A percentile compares a stretch with the other conserved stretches of the same genome.
These are phyloP conservation scores for Suhomyces ambrosiae DNA, from an alignment of 1,139 yeast species.

Conservation along the genomic window DNA sequence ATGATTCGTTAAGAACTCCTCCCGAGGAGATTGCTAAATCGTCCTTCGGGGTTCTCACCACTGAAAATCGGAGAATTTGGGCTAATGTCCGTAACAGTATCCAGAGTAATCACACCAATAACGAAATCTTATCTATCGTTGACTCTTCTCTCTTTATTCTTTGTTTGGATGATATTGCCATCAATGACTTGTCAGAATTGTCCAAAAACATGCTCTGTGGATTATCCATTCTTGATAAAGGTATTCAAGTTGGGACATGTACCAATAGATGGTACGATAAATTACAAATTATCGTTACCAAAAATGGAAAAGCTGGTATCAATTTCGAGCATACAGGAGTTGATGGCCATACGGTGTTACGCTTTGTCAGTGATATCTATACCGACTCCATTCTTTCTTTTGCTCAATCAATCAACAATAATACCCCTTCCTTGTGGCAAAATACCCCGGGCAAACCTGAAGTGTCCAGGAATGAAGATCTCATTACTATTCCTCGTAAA, in stretches of 20 bases:
- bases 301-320: slow-evolving; percentile 89
- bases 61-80: slow-evolving; percentile 87
- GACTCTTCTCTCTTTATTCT: slow-evolving; percentile 82
- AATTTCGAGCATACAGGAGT: slow-evolving; percentile 96
- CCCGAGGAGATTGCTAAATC: slow-evolving; percentile 72
- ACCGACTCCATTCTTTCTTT: slow-evolving; percentile 87
- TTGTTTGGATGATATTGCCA: slow-evolving; percentile 76
- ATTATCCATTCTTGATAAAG: slow-evolving; percentile 72
- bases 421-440: slow-evolving; percentile 79
- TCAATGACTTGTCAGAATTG: slow-evolving; percentile 66
- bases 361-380: slow-evolving; percentile 87
- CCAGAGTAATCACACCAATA: slow-evolving; percentile 50
- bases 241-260: slow-evolving; percentile 91
- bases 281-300: slow-evolving; percentile 84
- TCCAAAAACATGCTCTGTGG: slow-evolving; percentile 89
- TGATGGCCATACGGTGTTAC: slow-evolving; percentile 89
- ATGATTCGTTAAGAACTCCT: slow-evolving; percentile 66
- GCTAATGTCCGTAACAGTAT: slow-evolving; percentile 65
- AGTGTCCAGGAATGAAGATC: slow-evolving; percentile 12
- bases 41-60: slow-evolving; percentile 85
- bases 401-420: slow-evolving; percentile 79
- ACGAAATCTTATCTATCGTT: slow-evolving; percentile 69
- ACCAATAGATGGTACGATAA: slow-evolving; percentile 96
- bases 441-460: slow-evolving; percentile 7
- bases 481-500: slow-evolving; percentile 76